These are phyloP conservation scores for Epichloe gansuensis DNA, from an alignment of 2,329 filamentous ascomycete genomes.

Conservation along the genomic window DNA sequence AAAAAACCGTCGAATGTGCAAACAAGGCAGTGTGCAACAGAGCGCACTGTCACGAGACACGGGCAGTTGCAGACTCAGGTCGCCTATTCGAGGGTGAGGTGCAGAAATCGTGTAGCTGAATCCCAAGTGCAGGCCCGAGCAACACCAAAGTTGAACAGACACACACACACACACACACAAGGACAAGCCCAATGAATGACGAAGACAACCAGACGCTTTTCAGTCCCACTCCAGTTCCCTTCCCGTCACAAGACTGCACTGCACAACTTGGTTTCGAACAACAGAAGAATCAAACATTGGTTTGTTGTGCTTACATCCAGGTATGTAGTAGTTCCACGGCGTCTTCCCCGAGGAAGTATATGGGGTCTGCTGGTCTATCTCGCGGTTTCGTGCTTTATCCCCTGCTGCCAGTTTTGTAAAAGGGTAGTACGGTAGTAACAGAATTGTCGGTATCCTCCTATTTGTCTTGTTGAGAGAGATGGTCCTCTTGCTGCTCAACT, in stretches of 20 bases:
- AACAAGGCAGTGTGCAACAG: constrained; percentile 5
- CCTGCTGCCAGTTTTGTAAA: not conserved
- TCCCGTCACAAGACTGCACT: not conserved
- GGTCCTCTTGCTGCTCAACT: too few species aligned
- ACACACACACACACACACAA: not conserved
- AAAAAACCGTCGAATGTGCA: not conserved
- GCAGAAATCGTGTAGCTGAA: constrained; percentile 5
- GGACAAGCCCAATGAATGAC: not conserved
- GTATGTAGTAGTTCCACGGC: not conserved
- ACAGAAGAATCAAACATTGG: not conserved
- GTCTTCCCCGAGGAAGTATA: not conserved
- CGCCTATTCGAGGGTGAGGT: constrained; percentile 9
- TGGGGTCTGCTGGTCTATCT: not conserved
- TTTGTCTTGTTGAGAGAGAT: not conserved
- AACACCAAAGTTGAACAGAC: not conserved
- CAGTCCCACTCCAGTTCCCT: not conserved
- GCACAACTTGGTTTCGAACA: not conserved
- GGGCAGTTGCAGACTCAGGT: constrained; percentile 15
- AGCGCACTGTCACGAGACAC: constrained; percentile 12
- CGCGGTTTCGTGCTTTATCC: not conserved
- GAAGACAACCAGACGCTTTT: not conserved
- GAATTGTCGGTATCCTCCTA: not conserved
- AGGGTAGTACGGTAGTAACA: not conserved
- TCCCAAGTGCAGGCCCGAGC: not conserved
- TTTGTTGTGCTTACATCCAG: constrained; percentile 2